phyloP scores from a whole-genome alignment of 1,284 basidiomycete species.

The Ceratobasidium theobromae region DNA sequence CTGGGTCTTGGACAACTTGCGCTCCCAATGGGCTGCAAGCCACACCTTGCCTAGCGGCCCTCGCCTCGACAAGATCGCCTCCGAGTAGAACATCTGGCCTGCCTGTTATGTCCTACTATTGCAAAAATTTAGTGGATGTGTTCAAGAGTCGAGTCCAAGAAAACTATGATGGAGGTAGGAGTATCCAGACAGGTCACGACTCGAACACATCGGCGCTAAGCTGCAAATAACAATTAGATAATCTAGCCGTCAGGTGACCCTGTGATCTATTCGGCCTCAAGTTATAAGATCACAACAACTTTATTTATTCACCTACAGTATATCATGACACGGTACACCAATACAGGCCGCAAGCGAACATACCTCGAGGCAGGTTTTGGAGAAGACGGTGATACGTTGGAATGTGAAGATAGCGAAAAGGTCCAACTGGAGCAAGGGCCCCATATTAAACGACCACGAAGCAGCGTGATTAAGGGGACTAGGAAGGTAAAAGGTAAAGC shows the following conservation, averaged over 20 bases:
- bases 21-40: constrained; percentile 98
- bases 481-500: constrained; percentile 35
- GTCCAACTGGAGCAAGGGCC: constrained; percentile 38
- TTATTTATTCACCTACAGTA: no score
- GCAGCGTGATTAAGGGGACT: constrained; percentile 38
- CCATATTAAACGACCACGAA: constrained; percentile 41
- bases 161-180: not conserved
- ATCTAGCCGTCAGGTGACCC: not conserved
- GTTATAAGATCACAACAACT: not conserved
- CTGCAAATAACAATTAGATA: constrained; percentile 24
- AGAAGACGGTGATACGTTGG: constrained; percentile 41
- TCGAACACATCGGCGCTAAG: constrained; percentile 19
- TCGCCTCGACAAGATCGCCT: constrained; percentile 88
- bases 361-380: constrained; percentile 65
- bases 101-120: no score
- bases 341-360: constrained; percentile 67
- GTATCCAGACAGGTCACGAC: not conserved
- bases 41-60: constrained; percentile 96
- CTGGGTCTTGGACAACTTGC: constrained; percentile 94
- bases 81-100: constrained; percentile 77
- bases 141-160: constrained; percentile 11
- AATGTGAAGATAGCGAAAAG: constrained; percentile 35
- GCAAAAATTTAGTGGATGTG: no score
- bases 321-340: constrained; percentile 72
- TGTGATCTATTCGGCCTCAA: not conserved